These are phyloP conservation scores for Wickerhamiella infanticola DNA, from an alignment of 1,139 yeast genomes.

Conservation along the genomic window DNA sequence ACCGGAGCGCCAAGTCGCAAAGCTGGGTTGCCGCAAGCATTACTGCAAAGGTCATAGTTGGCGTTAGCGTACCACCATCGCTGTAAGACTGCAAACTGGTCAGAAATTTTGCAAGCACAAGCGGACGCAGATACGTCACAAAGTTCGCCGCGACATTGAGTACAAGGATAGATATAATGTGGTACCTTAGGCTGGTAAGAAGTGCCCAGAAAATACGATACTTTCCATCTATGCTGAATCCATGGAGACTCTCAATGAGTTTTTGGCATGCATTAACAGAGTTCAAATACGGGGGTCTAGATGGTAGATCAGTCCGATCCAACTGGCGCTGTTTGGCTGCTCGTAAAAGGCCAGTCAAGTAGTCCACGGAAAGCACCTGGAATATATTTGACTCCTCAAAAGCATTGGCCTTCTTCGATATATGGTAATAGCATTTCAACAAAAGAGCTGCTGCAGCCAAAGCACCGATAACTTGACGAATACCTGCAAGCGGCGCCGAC, in stretches of 20 bases:
- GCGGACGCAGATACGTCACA: slow-evolving; percentile 8
- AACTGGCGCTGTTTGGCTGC: background rate
- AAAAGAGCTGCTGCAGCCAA: background rate
- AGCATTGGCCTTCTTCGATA: background rate
- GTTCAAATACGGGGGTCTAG: background rate
- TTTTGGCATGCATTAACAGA: slow-evolving; percentile 1
- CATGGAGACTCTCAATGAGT: background rate
- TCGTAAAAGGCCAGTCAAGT: background rate
- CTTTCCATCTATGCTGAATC: background rate
- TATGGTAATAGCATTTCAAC: background rate
- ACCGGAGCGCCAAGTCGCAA: background rate
- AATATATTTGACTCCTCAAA: background rate
- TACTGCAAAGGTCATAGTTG: slow-evolving; percentile 3
- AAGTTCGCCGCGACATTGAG: slow-evolving; percentile 7
- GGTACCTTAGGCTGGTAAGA: background rate
- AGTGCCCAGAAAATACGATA: slow-evolving; percentile 9
- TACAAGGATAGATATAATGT: background rate
- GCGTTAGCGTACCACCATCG: background rate
- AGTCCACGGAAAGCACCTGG: background rate
- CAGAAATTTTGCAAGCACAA: slow-evolving; percentile 7
- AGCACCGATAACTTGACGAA: background rate
- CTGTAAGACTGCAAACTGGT: background rate
- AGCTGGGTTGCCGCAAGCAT: slow-evolving; percentile 6
- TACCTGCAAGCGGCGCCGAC: background rate
- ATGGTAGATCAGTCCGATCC: background rate